Evolutionary conservation across 257 asterid species (phyloP).

Genomic region (Eucommia ulmoides): DNA sequence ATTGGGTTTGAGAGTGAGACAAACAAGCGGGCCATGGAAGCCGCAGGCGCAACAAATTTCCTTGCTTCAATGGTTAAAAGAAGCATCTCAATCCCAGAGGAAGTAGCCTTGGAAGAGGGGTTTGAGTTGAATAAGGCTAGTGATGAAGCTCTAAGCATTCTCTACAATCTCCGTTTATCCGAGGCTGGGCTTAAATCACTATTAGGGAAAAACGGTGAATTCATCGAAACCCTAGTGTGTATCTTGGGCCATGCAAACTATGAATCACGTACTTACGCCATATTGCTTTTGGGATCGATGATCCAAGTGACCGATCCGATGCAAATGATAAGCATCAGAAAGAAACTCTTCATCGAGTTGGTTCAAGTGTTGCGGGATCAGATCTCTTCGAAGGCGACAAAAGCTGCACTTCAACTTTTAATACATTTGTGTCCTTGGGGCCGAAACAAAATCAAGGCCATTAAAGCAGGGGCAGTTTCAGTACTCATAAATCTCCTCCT

Average conservation of each 20-base stretch:
- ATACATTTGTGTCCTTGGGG: constrained; percentile 56
- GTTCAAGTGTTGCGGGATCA: constrained; percentile 21
- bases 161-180: constrained; percentile 33
- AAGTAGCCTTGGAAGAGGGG: constrained; percentile 1
- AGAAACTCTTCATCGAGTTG: constrained; percentile 17
- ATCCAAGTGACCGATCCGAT: constrained; percentile 34
- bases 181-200: constrained; percentile 21
- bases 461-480: constrained; percentile 28
- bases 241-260: too few species aligned
- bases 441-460: constrained; percentile 46
- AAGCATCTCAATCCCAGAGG: too few species aligned
- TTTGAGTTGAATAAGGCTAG: constrained; percentile 2
- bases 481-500: constrained; percentile 42
- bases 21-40: too few species aligned
- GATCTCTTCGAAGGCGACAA: constrained; percentile 28
- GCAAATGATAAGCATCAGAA: constrained; percentile 16
- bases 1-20: too few species aligned
- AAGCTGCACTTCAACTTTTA: constrained; percentile 43
- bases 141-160: constrained; percentile 32
- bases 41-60: constrained; percentile 30
- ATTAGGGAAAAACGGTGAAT: too few species aligned
- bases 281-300: constrained; percentile 22
- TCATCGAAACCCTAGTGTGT: too few species aligned
- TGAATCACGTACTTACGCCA: constrained; percentile 19
- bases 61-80: constrained; percentile 21